These are phyloP conservation scores for Graphiopsis chlorocephala DNA, from an alignment of 2,329 filamentous ascomycete species.

Conservation along the genomic window DNA sequence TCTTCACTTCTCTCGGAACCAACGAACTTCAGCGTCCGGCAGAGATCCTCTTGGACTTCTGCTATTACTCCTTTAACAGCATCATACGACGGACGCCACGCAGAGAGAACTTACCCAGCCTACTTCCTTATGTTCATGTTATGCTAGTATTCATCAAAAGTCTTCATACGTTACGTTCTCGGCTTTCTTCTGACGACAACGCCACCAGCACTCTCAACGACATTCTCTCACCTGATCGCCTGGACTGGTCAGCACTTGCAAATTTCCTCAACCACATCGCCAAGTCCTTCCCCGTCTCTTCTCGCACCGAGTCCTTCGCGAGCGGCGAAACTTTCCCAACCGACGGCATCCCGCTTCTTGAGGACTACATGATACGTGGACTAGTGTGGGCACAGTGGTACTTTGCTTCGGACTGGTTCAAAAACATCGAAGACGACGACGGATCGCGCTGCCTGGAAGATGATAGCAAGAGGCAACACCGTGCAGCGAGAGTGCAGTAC, in stretches of 20 bases:
- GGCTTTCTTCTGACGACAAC: constrained; percentile 19
- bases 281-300: constrained; percentile 36
- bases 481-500: constrained; percentile 20
- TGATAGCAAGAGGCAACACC: constrained; percentile 52
- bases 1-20: not conserved
- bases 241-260: constrained; percentile 50
- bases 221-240: not conserved
- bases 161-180: constrained; percentile 19
- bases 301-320: constrained; percentile 35
- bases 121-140: constrained; percentile 61
- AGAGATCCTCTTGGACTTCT: constrained; percentile 17
- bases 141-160: constrained; percentile 58
- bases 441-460: constrained; percentile 61
- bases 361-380: constrained; percentile 67
- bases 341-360: constrained; percentile 58
- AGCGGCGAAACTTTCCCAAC: constrained; percentile 38
- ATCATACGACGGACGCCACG: constrained; percentile 26
- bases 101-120: constrained; percentile 44
- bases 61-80: constrained; percentile 8
- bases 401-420: constrained; percentile 60
- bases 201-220: constrained; percentile 28
- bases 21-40: not conserved
- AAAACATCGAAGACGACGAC: constrained; percentile 63
- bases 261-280: constrained; percentile 54
- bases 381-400: constrained; percentile 60